Evolutionary conservation across 768 basidiomycete species (phyloP), one percentile per base, ranked within the genome.

Genomic region (Trametes cingulata): DNA sequence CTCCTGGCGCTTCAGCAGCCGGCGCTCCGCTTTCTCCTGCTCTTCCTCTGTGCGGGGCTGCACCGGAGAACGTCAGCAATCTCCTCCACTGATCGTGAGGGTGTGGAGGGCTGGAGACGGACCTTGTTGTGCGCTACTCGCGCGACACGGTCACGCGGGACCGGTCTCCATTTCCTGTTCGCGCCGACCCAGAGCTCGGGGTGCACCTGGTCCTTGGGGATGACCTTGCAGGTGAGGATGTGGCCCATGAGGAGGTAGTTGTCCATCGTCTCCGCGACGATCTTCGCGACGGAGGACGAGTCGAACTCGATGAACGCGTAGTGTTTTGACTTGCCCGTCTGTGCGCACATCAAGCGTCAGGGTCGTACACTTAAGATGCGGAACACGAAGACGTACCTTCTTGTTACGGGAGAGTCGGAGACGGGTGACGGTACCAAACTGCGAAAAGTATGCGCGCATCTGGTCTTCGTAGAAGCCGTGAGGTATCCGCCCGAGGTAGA

Each of bases 391-490:
- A 63, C 65, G 10, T 19, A 89, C 96, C 85, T 88, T 92, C 79
- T 94, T 95, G 73, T 95, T 99, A 61, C 97, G 85, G 3, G 95
- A 96, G 15, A 99, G 75, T 7, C 97, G 85, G 25, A 98, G 71
- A 47, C 96, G 87, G 17, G 91, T 88, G 24, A 99, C 86, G 42
- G 86, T 83, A 5, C 97, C 97, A 65, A 98, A 99, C 71, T 99
- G 97, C 25, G 89, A 82, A 71, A 99, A 97, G 76, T 98, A 98
- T 2, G 85, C 86, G 63, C 85, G 85, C 73, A 98, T 85, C 74
- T 98, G 89, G 55, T 92, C 93, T 75, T 99, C 97, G 75, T 93
- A 96, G 76, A 99, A 98, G 20, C 97, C 97, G 67, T 98, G 95
- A 1, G 97, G 97, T 54, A 99, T 82, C 60, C 95, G 87, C 15